Percentiles rank a stretch among this genome's conserved stretches.
Evolutionary conservation across 1,284 basidiomycete genomes (phyloP).

Genomic region (Trichosporon sp.): DNA sequence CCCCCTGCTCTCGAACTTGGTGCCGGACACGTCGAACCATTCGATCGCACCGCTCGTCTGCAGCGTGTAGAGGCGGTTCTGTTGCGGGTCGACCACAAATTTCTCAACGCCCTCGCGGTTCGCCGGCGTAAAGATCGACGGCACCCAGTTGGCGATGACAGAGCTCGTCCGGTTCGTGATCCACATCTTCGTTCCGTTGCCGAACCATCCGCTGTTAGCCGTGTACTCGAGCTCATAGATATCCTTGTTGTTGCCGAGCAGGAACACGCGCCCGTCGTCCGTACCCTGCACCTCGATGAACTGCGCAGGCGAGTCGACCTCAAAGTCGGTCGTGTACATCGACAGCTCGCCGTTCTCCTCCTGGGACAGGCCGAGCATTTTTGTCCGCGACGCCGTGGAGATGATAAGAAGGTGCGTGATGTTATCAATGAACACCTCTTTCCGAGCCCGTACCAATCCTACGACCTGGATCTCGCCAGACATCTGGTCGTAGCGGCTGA

Average conservation of each 20-base stretch:
- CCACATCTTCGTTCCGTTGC: constrained; percentile 50
- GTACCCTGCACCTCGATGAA: constrained; percentile 80
- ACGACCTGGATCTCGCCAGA: constrained; percentile 85
- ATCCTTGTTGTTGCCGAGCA: constrained; percentile 79
- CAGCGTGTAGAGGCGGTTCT: constrained; percentile 36
- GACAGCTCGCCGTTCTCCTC: constrained; percentile 59
- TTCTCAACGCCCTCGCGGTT: constrained; percentile 38
- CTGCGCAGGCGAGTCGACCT: constrained; percentile 61
- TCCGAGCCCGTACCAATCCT: constrained; percentile 65
- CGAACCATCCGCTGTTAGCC: constrained; percentile 85
- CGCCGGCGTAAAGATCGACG: constrained; percentile 12
- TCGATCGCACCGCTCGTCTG: constrained; percentile 34
- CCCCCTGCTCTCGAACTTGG: constrained; percentile 26
- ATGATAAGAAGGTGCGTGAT: constrained; percentile 86
- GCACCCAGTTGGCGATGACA: constrained; percentile 31
- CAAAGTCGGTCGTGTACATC: constrained; percentile 86
- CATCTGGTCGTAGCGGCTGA: constrained; percentile 75
- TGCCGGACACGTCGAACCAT: constrained; percentile 30
- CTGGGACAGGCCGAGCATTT: constrained; percentile 76
- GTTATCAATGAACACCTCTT: constrained; percentile 81
- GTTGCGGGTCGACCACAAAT: constrained; percentile 36
- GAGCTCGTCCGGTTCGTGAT: constrained; percentile 35
- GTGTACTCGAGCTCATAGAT: constrained; percentile 93
- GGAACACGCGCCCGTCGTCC: constrained; percentile 79
- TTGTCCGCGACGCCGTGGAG: constrained; percentile 74